Conservation (phyloP, 1,284 basidiomycete species). For the Trametes hirsuta region DNA sequence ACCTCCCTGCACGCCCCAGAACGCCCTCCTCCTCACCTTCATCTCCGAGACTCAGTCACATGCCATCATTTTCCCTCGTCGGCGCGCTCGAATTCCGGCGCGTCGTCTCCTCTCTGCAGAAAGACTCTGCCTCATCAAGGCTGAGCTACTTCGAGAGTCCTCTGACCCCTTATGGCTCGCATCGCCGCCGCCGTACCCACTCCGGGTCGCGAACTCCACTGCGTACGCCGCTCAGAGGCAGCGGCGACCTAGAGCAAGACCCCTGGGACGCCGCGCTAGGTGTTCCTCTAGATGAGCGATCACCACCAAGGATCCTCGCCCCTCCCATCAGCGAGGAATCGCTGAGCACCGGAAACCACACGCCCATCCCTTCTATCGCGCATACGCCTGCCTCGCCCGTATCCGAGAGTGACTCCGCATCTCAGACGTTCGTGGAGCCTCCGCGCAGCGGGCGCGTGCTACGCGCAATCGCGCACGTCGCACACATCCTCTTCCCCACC, state of each 20-base stretch:
- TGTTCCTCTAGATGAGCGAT: constrained; percentile 53
- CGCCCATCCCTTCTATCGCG: constrained; percentile 54
- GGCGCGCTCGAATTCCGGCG: constrained; percentile 94
- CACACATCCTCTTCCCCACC: constrained; percentile 84
- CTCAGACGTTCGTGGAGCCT: constrained; percentile 43
- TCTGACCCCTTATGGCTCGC: constrained; percentile 72
- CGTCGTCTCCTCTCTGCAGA: constrained; percentile 80
- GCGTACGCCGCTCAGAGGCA: constrained; percentile 23
- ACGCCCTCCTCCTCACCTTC: constrained; percentile 42
- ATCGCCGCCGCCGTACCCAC: constrained; percentile 46
- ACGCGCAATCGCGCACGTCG: constrained; percentile 44
- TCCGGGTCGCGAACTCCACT: constrained; percentile 35
- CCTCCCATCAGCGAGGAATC: constrained; percentile 34
- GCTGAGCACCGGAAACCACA: constrained; percentile 25
- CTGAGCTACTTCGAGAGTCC: constrained; percentile 71
- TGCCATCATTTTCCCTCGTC: constrained; percentile 87
- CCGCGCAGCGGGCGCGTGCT: constrained; percentile 46
- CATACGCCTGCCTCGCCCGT: constrained; percentile 60
- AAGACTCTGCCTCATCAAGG: constrained; percentile 59
- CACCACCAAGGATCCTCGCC: constrained; percentile 35
- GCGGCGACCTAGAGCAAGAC: constrained; percentile 30
- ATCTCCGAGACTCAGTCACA: constrained; percentile 46
- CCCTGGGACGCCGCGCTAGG: constrained; percentile 55
- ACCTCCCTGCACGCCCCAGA: constrained; percentile 40
- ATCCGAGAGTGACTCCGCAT: constrained; percentile 45